Percentiles rank a stretch among this genome's conserved stretches.
Conservation (phyloP, 768 basidiomycete genomes). For the Mycena capillaripes region DNA sequence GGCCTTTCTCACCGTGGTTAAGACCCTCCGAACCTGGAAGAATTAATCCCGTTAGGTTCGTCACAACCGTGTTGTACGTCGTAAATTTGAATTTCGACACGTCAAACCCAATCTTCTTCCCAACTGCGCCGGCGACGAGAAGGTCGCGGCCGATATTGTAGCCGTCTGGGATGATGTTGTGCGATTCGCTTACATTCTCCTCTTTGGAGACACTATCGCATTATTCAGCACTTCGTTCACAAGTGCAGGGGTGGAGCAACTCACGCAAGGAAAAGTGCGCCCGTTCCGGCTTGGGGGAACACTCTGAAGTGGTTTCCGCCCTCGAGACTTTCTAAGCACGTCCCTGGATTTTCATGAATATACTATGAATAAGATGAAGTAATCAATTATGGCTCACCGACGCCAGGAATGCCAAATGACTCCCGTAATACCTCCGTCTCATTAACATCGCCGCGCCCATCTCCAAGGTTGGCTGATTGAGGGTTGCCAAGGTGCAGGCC, state of each 20-base stretch:
- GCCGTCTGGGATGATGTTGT: constrained; percentile 58
- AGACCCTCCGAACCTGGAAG: constrained; percentile 54
- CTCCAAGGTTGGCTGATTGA: constrained; percentile 62
- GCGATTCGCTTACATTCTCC: constrained; percentile 50
- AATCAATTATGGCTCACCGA: constrained; percentile 35
- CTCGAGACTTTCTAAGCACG: constrained; percentile 58
- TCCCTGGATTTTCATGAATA: constrained; percentile 37
- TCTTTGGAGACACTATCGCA: constrained; percentile 58
- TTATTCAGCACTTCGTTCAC: neutral
- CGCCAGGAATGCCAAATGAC: constrained; percentile 51
- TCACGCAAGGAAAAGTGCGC: constrained; percentile 63
- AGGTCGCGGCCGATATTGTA: constrained; percentile 61
- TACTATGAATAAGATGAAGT: neutral
- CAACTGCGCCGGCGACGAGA: constrained; percentile 52
- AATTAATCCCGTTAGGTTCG: constrained; percentile 57
- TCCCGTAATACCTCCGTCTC: constrained; percentile 61
- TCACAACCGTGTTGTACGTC: constrained; percentile 50
- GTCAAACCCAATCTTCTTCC: constrained; percentile 45
- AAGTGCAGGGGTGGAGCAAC: constrained; percentile 31
- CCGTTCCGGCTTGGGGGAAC: constrained; percentile 58
- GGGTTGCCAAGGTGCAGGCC: constrained; percentile 56
- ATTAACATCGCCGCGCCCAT: constrained; percentile 59
- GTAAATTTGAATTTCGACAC: constrained; percentile 31
- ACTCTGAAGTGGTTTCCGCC: constrained; percentile 41
- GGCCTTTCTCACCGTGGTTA: too few relatives aligned